Conservation (phyloP, 306 rosid species). For the Lotus japonicus region DNA sequence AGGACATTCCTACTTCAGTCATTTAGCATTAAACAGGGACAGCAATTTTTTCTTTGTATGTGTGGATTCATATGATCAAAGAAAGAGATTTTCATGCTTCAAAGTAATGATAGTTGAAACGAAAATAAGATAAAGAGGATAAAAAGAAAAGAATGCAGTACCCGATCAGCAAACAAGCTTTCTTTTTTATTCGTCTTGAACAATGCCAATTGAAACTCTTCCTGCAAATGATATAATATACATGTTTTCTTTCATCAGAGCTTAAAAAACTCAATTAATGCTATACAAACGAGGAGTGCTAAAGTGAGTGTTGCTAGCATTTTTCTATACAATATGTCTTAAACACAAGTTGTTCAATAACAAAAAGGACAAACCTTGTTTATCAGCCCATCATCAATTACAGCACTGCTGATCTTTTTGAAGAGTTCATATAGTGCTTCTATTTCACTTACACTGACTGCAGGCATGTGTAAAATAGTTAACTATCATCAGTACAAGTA, state of each 20-base stretch:
- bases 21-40: not conserved
- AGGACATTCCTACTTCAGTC: not conserved
- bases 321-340: slow-evolving; percentile 8
- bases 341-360: not conserved
- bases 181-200: slow-evolving; percentile 98
- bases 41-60: not conserved
- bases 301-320: too few species aligned
- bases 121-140: not conserved
- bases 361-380: slow-evolving; percentile 61
- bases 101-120: not conserved
- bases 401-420: slow-evolving; percentile 95
- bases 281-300: too few species aligned
- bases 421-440: slow-evolving; percentile 97
- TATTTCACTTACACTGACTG: slow-evolving; percentile 98
- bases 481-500: not conserved
- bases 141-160: slow-evolving; percentile 30
- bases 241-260: too few species aligned
- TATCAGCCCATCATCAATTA: slow-evolving; percentile 91
- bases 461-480: slow-evolving; percentile 17
- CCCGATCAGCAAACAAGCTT: slow-evolving; percentile 96
- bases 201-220: slow-evolving; percentile 92
- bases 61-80: not conserved
- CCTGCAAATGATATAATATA: slow-evolving; percentile 52
- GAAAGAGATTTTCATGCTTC: not conserved
- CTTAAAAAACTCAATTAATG: not conserved